Conservation (phyloP, 2,329 filamentous ascomycete genomes). For the Colletotrichum trifolii region DNA sequence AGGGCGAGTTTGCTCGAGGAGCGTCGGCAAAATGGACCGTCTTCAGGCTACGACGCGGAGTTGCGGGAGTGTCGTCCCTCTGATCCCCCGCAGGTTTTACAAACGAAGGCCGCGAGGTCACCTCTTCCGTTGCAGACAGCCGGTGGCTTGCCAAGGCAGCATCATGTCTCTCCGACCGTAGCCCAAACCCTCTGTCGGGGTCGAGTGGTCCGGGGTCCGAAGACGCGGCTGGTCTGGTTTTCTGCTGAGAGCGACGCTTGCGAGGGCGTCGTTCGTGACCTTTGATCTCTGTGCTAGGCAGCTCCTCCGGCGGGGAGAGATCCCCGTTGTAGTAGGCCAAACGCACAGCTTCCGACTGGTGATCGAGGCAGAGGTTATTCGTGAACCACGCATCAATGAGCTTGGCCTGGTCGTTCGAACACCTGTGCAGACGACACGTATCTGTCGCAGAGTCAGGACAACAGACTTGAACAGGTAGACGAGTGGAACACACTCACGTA, state of each 20-base stretch:
- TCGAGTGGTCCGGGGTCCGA: neutral
- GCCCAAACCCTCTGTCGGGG: neutral
- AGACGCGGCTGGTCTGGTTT: neutral
- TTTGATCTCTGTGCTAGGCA: neutral
- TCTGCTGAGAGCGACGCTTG: slow-evolving; percentile 21
- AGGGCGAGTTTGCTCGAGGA: neutral
- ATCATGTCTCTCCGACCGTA: neutral
- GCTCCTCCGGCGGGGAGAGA: neutral
- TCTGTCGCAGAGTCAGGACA: slow-evolving; percentile 26
- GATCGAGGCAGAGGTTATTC: slow-evolving; percentile 31
- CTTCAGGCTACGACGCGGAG: slow-evolving; percentile 34
- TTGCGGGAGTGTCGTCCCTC: slow-evolving; percentile 6
- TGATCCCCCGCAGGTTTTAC: neutral
- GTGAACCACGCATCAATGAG: slow-evolving; percentile 28
- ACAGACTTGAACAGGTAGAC: neutral
- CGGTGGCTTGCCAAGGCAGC: neutral
- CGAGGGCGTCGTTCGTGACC: slow-evolving; percentile 25
- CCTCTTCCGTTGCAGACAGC: neutral
- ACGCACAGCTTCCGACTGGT: slow-evolving; percentile 18
- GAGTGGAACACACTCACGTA: slow-evolving; percentile 28
- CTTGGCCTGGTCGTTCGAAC: slow-evolving; percentile 31
- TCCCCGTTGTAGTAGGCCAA: slow-evolving; percentile 19
- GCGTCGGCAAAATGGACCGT: slow-evolving; percentile 34
- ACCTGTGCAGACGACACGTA: slow-evolving; percentile 30
- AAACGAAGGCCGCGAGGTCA: neutral